Percentiles rank a stretch among this genome's conserved stretches.
Evolutionary conservation across 2,329 filamentous ascomycete genomes (phyloP).

Genomic region (Claviceps spartinae): DNA sequence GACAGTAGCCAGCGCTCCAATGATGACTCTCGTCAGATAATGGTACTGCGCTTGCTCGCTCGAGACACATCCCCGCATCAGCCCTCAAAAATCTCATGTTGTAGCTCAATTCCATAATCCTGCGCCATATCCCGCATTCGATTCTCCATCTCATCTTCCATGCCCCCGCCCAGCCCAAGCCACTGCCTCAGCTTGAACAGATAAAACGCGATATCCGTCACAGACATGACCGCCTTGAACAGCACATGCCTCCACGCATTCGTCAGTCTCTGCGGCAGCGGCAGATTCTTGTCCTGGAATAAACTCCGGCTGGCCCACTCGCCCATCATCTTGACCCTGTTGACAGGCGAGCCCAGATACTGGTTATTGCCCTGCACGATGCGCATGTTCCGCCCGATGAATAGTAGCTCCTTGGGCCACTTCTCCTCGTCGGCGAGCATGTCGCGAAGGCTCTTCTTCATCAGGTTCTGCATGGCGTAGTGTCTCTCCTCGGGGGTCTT

Average conservation of each 20-base stretch:
- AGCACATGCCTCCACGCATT: conserved; percentile 67
- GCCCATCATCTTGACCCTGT: conserved; percentile 87
- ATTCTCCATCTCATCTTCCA: conserved; percentile 89
- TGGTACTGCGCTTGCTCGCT: background rate
- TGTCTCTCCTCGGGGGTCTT: conserved; percentile 56
- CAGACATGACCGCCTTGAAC: conserved; percentile 66
- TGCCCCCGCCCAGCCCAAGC: conserved; percentile 63
- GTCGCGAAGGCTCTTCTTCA: conserved; percentile 54
- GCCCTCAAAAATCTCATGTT: conserved; percentile 54
- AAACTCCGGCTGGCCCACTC: conserved; percentile 77
- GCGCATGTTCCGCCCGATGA: conserved; percentile 81
- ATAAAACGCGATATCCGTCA: conserved; percentile 72
- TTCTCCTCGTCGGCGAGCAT: conserved; percentile 76
- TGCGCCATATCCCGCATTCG: conserved; percentile 79
- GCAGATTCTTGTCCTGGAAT: conserved; percentile 57
- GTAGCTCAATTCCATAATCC: conserved; percentile 82
- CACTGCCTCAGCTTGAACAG: conserved; percentile 65
- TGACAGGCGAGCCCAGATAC: conserved; percentile 77
- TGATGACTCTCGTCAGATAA: background rate
- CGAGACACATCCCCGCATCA: background rate
- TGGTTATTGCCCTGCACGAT: conserved; percentile 93
- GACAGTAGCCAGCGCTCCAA: no score
- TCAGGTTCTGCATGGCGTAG: conserved; percentile 77
- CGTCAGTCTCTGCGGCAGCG: conserved; percentile 44
- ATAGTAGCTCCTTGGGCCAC: conserved; percentile 82